A percentile compares a stretch with the other conserved stretches of the same genome.
Conservation (phyloP, 495 filamentous ascomycete genomes). For the Neurospora sublineolata region DNA sequence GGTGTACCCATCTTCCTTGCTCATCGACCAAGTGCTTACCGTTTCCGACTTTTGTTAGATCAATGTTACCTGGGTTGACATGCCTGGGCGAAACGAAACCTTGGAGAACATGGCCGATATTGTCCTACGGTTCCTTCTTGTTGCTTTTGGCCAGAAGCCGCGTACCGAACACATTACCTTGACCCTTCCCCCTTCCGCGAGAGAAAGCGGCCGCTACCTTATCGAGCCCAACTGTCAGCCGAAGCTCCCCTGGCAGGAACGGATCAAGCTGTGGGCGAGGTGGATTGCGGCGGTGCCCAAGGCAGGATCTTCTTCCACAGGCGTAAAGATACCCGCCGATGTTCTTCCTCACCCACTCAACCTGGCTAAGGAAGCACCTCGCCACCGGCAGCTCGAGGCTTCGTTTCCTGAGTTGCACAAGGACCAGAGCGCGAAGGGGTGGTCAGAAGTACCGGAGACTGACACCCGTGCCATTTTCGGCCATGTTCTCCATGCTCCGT, state of each 20-base stretch:
- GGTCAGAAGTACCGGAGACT: constrained; percentile 16
- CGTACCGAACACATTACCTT: constrained; percentile 3
- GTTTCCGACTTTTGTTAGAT: constrained; percentile 13
- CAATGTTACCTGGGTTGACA: constrained; percentile 30
- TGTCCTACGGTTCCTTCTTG: constrained; percentile 32
- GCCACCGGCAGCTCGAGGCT: background rate
- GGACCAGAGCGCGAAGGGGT: constrained; percentile 7
- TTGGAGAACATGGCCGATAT: constrained; percentile 25
- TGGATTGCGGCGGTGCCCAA: constrained; percentile 14
- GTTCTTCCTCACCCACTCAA: constrained; percentile 8
- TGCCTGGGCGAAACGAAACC: constrained; percentile 6
- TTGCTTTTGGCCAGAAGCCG: constrained; percentile 19
- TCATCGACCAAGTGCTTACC: background rate
- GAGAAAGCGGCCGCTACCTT: constrained; percentile 19
- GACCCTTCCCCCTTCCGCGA: background rate
- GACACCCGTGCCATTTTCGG: constrained; percentile 31
- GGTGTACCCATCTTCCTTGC: background rate
- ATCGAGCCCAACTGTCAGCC: constrained; percentile 10
- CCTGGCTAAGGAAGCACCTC: background rate
- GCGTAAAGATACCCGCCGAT: constrained; percentile 2
- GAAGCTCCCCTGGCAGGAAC: constrained; percentile 35
- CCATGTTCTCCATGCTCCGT: constrained; percentile 24
- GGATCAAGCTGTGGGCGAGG: constrained; percentile 28
- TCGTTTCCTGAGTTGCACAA: background rate
- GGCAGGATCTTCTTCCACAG: background rate